Conservation (phyloP, 352 stramenopile species). For the Globisporangium recalcitrans region DNA sequence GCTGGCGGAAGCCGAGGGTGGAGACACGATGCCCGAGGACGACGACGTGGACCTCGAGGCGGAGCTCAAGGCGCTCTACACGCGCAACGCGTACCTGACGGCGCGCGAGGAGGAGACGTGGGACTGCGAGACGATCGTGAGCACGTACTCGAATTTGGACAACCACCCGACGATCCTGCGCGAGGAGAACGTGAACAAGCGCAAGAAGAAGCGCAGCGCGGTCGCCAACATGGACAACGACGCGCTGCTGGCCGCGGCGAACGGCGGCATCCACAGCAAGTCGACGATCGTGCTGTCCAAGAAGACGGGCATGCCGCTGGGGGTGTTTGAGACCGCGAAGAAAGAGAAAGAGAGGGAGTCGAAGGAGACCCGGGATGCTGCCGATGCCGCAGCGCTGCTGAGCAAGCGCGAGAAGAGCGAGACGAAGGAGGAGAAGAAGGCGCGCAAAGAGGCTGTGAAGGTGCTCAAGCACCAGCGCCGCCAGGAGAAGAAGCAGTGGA, state of each 20-base stretch:
- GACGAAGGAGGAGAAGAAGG: slow-evolving; percentile 90
- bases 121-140: slow-evolving; percentile 98
- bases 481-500: slow-evolving; percentile 94
- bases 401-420: slow-evolving; percentile 65
- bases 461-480: slow-evolving; percentile 86
- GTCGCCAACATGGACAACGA: slow-evolving; percentile 18
- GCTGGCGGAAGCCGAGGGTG: slow-evolving; percentile 36
- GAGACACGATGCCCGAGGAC: slow-evolving; percentile 21
- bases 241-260: slow-evolving; percentile 17
- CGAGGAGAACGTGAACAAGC: slow-evolving; percentile 49
- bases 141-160: slow-evolving; percentile 97
- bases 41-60: slow-evolving; percentile 25
- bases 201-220: slow-evolving; percentile 67
- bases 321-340: slow-evolving; percentile 68
- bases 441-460: slow-evolving; percentile 90
- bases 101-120: slow-evolving; percentile 73
- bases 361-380: slow-evolving; percentile 12
- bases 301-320: slow-evolving; percentile 94
- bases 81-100: slow-evolving; percentile 62
- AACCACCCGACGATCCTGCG: slow-evolving; percentile 95
- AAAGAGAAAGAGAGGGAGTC: slow-evolving; percentile 13
- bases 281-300: slow-evolving; percentile 88
- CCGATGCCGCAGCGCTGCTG: slow-evolving; percentile 12
- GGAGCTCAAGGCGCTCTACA: slow-evolving; percentile 37
- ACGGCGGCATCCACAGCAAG: slow-evolving; percentile 17